Evolutionary conservation across 2,329 filamentous ascomycete genomes (phyloP).

Genomic region (Ascomycota sp.): DNA sequence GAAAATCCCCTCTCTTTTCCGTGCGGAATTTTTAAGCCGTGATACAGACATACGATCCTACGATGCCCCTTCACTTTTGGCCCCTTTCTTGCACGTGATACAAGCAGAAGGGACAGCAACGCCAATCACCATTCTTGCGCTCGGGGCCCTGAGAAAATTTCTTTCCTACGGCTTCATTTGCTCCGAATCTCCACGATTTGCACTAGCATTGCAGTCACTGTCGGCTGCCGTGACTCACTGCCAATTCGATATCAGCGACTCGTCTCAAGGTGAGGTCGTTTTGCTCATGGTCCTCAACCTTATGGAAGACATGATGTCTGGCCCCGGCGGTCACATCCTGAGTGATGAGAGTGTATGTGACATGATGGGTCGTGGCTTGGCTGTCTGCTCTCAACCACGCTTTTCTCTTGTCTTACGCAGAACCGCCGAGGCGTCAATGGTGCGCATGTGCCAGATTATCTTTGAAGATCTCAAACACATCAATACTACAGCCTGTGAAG

Average conservation of each 20-base stretch:
- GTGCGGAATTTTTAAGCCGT: background rate
- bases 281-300: conserved; percentile 83
- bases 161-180: conserved; percentile 85
- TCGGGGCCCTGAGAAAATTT: conserved; percentile 90
- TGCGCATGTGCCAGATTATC: conserved; percentile 97
- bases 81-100: conserved; percentile 91
- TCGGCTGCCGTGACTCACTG: conserved; percentile 94
- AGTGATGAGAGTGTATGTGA: conserved; percentile 97
- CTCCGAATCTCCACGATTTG: conserved; percentile 64
- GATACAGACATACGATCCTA: conserved; percentile 63
- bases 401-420: conserved; percentile 78
- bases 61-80: conserved; percentile 72
- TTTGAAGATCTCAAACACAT: conserved; percentile 83
- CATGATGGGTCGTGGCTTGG: conserved; percentile 96
- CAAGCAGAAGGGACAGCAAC: conserved; percentile 91
- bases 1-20: background rate
- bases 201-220: conserved; percentile 81
- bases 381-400: conserved; percentile 87
- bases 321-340: conserved; percentile 77
- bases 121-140: conserved; percentile 82
- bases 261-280: conserved; percentile 86
- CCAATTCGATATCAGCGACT: conserved; percentile 90
- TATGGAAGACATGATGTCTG: conserved; percentile 96
- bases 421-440: conserved; percentile 91
- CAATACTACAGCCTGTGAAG: conserved; percentile 10